These are phyloP conservation scores for Hemisphaericaspora xylofermentans DNA, from an alignment of 1,139 yeast genomes.

Conservation along the genomic window DNA sequence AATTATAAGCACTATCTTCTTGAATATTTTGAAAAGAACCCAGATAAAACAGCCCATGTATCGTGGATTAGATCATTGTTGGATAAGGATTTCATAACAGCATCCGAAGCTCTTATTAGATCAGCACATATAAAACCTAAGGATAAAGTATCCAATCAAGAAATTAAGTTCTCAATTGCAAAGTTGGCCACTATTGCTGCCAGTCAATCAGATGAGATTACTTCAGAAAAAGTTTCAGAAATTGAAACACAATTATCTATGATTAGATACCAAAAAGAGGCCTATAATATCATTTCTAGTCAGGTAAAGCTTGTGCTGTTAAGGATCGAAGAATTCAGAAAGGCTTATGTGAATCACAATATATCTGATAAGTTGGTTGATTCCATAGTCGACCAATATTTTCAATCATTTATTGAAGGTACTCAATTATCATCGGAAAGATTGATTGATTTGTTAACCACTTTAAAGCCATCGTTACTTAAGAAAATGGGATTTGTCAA, in stretches of 20 bases:
- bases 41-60: constrained; percentile 51
- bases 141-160: constrained; percentile 48
- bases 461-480: constrained; percentile 36
- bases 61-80: constrained; percentile 74
- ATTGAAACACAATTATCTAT: constrained; percentile 12
- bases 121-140: constrained; percentile 37
- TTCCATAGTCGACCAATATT: constrained; percentile 12
- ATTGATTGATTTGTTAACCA: constrained; percentile 57
- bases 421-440: constrained; percentile 45
- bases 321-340: constrained; percentile 48
- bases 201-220: constrained; percentile 6
- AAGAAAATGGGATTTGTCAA: constrained; percentile 28
- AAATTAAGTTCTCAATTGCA: constrained; percentile 67
- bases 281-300: constrained; percentile 13
- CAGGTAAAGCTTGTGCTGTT: constrained; percentile 27
- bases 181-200: constrained; percentile 52
- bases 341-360: constrained; percentile 29
- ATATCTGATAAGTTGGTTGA: constrained; percentile 5
- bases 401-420: constrained; percentile 28
- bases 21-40: constrained; percentile 49
- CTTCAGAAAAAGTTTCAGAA: constrained; percentile 7
- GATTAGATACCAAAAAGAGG: constrained; percentile 11
- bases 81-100: constrained; percentile 49
- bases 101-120: constrained; percentile 46
- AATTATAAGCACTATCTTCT: constrained; percentile 51